Conservation (phyloP, 148 eudicot genomes). For the Rhododendron williamsianum region DNA sequence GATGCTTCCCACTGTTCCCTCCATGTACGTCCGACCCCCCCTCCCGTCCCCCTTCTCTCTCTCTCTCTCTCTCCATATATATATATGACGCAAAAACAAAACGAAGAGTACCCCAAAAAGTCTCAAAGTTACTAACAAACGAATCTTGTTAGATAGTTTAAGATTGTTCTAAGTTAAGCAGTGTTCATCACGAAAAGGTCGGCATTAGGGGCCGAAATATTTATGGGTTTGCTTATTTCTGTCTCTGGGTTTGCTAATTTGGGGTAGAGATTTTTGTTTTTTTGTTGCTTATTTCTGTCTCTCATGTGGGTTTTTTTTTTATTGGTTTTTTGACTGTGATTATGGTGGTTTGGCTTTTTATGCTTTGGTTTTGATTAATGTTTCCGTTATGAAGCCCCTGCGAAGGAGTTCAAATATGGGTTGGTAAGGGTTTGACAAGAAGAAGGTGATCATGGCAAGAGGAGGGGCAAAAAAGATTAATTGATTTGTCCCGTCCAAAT, state of each 20-base stretch:
- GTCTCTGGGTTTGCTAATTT: background rate
- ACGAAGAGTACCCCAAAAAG: background rate
- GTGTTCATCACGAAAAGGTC: background rate
- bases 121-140: background rate
- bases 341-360: background rate
- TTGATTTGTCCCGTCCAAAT: background rate
- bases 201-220: background rate
- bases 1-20: background rate
- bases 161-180: background rate
- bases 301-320: background rate
- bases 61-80: too few species aligned
- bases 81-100: background rate
- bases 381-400: background rate
- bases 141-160: background rate
- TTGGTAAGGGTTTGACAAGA: background rate
- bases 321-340: background rate
- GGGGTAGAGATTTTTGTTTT: background rate
- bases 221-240: background rate
- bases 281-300: background rate
- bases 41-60: background rate
- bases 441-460: background rate
- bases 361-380: background rate
- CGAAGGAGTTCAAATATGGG: background rate
- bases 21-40: background rate
- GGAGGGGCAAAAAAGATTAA: background rate